Percentiles rank a stretch among this genome's conserved stretches.
These are phyloP conservation scores for Colletotrichum sublineola DNA, from an alignment of 2,329 filamentous ascomycete genomes.

Conservation along the genomic window DNA sequence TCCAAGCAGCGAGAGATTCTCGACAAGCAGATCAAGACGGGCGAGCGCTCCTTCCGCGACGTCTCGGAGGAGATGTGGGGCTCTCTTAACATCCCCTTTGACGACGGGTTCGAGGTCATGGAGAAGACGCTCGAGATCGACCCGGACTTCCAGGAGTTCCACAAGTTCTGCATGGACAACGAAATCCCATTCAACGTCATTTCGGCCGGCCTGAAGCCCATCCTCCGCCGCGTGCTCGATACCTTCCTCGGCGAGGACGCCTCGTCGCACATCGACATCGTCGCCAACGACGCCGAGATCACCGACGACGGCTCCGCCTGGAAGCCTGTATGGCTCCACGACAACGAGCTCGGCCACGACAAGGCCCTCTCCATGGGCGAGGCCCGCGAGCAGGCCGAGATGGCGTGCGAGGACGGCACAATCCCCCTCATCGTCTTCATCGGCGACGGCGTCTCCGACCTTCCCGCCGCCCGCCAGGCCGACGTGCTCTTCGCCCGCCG, in stretches of 20 bases:
- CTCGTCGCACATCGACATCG: conserved; percentile 72
- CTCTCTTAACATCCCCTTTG: conserved; percentile 75
- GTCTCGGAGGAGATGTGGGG: conserved; percentile 82
- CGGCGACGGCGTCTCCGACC: conserved; percentile 76
- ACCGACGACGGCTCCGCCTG: conserved; percentile 69
- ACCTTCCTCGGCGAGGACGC: conserved; percentile 73
- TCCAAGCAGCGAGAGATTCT: conserved; percentile 66
- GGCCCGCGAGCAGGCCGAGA: conserved; percentile 66
- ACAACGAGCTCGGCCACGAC: conserved; percentile 75
- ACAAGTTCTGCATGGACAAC: conserved; percentile 73
- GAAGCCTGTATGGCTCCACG: conserved; percentile 77
- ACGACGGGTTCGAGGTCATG: conserved; percentile 76
- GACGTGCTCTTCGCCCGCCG: conserved; percentile 77
- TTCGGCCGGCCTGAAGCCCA: conserved; percentile 75
- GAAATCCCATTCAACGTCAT: conserved; percentile 78
- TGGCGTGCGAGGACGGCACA: conserved; percentile 69
- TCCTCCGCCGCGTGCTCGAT: conserved; percentile 72
- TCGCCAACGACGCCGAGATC: conserved; percentile 76
- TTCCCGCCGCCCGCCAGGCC: conserved; percentile 74
- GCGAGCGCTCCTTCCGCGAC: conserved; percentile 76
- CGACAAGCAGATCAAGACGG: conserved; percentile 74
- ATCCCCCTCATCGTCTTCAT: conserved; percentile 78
- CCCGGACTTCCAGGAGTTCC: conserved; percentile 72
- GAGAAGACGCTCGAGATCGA: conserved; percentile 73
- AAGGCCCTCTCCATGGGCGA: conserved; percentile 75